Evolutionary conservation across 257 asterid genomes (phyloP), one percentile per base, ranked within the genome.

Genomic region (Nicotiana knightiana): DNA sequence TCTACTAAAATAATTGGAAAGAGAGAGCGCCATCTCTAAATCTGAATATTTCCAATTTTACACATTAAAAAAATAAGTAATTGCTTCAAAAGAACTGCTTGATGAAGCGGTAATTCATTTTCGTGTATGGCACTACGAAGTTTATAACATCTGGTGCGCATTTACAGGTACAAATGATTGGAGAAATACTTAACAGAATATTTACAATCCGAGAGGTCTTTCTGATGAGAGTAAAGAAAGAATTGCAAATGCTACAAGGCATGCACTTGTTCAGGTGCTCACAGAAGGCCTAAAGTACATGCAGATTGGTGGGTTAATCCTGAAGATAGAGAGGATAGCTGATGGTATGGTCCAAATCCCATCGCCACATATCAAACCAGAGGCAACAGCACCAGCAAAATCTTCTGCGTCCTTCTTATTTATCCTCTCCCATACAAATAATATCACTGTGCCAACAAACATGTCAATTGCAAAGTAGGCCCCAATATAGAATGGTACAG

Each of bases 341-440:
- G 99, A 96, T 1, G 99, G 99, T 66, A 93, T 91, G 2, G 99
- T 96, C 99, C 99, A 93, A 17, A 93, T 91, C 76, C 99, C 98
- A 62, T 93, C 99, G 3, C 98, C 97, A 28, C 99, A 92, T 67
- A 93, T 96, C 90, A 96, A 88, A 30, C 99, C 98, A 12, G 99
- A 95, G 2, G 98, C 99, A 15, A 95, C 97, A 0, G 98, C 98
- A 9, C 97, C 97, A 0, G 94, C 89, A 82, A 89, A 96, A 86
- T 93, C 98, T 9, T 96, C 98, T 0, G 97, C 89, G 24, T 87
- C 94, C 85, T 90, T 90, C 84, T 88, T 88, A 33, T 93, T 93
- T 17, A 96, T 30, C 85, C 89, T 84, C 89, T 95, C 98, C 99
- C 99, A 92, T 1, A 96, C 85, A 9, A 91, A 95, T 84, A 96